A percentile compares a stretch with the other conserved stretches of the same genome.
phyloP scores from a whole-genome alignment of 139 green algal genomes.

The Chlamydomonas sp. region DNA sequence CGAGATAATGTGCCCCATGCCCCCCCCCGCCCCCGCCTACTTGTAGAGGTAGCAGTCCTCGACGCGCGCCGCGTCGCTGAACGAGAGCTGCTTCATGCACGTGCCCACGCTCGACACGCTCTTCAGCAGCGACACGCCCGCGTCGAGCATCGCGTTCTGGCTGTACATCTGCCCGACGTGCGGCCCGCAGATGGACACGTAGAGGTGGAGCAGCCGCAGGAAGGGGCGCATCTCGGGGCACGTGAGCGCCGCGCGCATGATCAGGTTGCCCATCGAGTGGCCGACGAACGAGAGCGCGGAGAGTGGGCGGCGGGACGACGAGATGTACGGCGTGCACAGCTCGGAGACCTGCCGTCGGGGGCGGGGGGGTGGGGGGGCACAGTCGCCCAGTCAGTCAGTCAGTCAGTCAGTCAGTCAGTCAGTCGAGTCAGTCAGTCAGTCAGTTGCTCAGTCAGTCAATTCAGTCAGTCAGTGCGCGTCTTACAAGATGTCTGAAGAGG shows the following conservation, averaged over 20 bases:
- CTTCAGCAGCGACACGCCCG: slow-evolving; percentile 49
- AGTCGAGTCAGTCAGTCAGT: too few relatives aligned
- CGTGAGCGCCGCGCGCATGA: slow-evolving; percentile 52
- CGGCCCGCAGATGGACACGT: slow-evolving; percentile 50
- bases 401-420: too few relatives aligned
- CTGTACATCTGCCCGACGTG: slow-evolving; percentile 62
- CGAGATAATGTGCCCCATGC: too few relatives aligned
- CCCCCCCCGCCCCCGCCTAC: too few relatives aligned
- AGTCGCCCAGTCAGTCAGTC: too few relatives aligned
- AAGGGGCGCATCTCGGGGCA: neutral
- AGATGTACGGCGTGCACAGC: slow-evolving; percentile 19
- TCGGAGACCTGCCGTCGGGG: too few relatives aligned
- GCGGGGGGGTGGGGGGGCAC: too few relatives aligned
- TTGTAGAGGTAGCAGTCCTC: slow-evolving; percentile 56
- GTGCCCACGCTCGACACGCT: slow-evolving; percentile 21
- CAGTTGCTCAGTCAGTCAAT: too few relatives aligned
- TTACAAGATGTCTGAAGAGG: too few relatives aligned
- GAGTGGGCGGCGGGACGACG: slow-evolving; percentile 15
- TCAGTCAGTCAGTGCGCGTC: too few relatives aligned
- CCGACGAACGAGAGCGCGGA: slow-evolving; percentile 47
- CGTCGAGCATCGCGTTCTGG: slow-evolving; percentile 46
- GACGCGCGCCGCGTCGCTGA: slow-evolving; percentile 39
- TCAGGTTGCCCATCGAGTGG: slow-evolving; percentile 65
- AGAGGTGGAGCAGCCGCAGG: slow-evolving; percentile 38
- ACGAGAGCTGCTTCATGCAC: slow-evolving; percentile 56